Base-by-base conservation (phyloP, 2,329 filamentous ascomycete genomes). In the Fusarium hainanense region DNA sequence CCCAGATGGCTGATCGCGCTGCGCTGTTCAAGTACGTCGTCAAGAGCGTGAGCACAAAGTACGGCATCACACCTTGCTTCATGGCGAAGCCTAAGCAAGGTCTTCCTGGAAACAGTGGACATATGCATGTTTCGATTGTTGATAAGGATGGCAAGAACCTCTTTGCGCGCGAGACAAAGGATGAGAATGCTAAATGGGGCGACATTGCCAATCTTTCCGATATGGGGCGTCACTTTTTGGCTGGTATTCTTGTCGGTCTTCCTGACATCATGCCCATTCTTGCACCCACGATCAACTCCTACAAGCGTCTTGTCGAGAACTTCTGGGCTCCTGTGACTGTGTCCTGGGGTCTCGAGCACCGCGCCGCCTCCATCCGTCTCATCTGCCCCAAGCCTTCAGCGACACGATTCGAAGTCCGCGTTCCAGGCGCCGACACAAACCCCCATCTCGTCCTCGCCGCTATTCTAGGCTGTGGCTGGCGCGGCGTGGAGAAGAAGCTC, bases 281-380 rank as follows among this genome's bases (percentile, higher is more conserved):
- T 14, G 96, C 95, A 1, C 96, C 96, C 0, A 99, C 93, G 2
- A 88, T 99, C 77, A 99, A 99, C 85, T 97, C 93, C 66, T 99
- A 99, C 85, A 99, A 99, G 83, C 91, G 96, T 6, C 87, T 99
- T 1, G 96, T 99, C 4, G 96, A 99, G 84, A 98, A 98, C 82
- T 98, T 98, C 82, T 99, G 96, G 96, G 96, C 96, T 0, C 96
- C 96, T 0, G 96, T 99, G 8, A 98, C 95, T 0, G 96, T 98
- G 0, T 97, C 93, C 0, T 99, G 96, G 96, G 96, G 96, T 1
- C 83, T 98, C 7, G 96, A 98, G 81, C 95, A 99, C 79, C 93
- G 96, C 66, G 94, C 94, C 7, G 95, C 96, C 1, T 97, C 93
- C 0, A 92, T 99, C 70, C 89, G 96, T 20, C 82, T 99, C 34